Evolutionary conservation across 2,329 filamentous ascomycete species (phyloP).

Genomic region (Amauroascus niger): DNA sequence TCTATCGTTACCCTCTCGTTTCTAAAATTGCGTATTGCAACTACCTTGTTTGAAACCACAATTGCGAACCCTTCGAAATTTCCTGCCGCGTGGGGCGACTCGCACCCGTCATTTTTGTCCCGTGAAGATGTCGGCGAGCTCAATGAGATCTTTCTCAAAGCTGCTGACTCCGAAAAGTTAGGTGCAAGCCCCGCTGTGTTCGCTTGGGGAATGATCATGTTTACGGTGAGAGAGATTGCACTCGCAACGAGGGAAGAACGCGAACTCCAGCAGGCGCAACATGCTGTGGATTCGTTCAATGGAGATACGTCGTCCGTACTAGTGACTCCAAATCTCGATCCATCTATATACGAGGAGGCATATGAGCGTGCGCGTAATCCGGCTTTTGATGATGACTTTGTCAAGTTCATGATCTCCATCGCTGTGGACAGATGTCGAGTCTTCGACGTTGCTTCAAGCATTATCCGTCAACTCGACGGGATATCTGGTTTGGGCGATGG

Average conservation of each 20-base stretch:
- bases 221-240: slow-evolving; percentile 57
- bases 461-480: slow-evolving; percentile 38
- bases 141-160: slow-evolving; percentile 58
- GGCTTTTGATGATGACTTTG: slow-evolving; percentile 38
- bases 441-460: slow-evolving; percentile 39
- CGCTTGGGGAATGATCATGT: slow-evolving; percentile 69
- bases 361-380: slow-evolving; percentile 37
- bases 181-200: slow-evolving; percentile 65
- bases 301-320: slow-evolving; percentile 29
- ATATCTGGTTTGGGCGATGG: slow-evolving; percentile 43
- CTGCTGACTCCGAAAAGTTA: slow-evolving; percentile 47
- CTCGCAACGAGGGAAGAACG: slow-evolving; percentile 50
- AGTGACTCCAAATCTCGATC: slow-evolving; percentile 26
- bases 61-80: slow-evolving; percentile 19
- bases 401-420: slow-evolving; percentile 39
- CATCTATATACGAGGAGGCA: slow-evolving; percentile 40
- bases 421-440: slow-evolving; percentile 40
- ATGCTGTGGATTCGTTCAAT: slow-evolving; percentile 34
- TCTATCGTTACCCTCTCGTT: slow-evolving; percentile 62
- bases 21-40: slow-evolving; percentile 56
- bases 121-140: slow-evolving; percentile 61
- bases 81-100: slow-evolving; percentile 19
- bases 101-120: slow-evolving; percentile 56
- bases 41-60: slow-evolving; percentile 40
- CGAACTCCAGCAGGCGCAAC: slow-evolving; percentile 36